These are phyloP conservation scores for Agapanthus africanus DNA, from an alignment of 106 monocot genomes.

Conservation along the genomic window DNA sequence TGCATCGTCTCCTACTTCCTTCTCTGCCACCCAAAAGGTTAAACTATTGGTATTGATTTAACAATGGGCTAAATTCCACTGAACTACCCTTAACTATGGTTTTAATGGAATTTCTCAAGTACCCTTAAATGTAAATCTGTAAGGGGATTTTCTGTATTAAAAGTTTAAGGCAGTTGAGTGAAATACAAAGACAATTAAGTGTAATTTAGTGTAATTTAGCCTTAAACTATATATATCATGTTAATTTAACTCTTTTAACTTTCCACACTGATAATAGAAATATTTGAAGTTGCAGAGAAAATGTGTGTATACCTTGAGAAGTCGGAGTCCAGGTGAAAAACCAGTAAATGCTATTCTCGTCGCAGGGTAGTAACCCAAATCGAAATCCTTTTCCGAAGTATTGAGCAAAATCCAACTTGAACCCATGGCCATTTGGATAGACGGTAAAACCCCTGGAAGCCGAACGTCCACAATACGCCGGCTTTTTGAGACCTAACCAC, in stretches of 20 bases:
- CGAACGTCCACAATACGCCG: constrained; percentile 34
- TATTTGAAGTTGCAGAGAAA: background rate
- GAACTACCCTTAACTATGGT: too few relatives aligned
- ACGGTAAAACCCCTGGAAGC: constrained; percentile 40
- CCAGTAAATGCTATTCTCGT: constrained; percentile 56
- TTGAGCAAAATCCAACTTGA: constrained; percentile 25
- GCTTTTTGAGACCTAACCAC: constrained; percentile 50
- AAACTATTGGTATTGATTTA: background rate
- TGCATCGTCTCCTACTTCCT: constrained; percentile 23
- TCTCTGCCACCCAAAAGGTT: constrained; percentile 13
- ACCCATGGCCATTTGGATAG: constrained; percentile 45
- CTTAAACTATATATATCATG: too few relatives aligned
- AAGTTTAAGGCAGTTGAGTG: too few relatives aligned
- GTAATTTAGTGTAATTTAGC: too few relatives aligned
- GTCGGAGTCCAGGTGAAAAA: constrained; percentile 50
- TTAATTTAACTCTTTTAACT: too few relatives aligned
- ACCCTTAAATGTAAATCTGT: too few relatives aligned
- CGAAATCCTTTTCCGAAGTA: constrained; percentile 43
- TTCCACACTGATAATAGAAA: too few relatives aligned
- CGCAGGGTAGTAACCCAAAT: constrained; percentile 31
- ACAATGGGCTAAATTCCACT: background rate
- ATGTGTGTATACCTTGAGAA: constrained; percentile 20
- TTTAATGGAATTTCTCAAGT: too few relatives aligned
- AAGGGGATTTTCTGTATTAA: too few relatives aligned
- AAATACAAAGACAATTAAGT: too few relatives aligned